Conservation (phyloP, 345 rosid genomes). For the Camelina sativa region DNA sequence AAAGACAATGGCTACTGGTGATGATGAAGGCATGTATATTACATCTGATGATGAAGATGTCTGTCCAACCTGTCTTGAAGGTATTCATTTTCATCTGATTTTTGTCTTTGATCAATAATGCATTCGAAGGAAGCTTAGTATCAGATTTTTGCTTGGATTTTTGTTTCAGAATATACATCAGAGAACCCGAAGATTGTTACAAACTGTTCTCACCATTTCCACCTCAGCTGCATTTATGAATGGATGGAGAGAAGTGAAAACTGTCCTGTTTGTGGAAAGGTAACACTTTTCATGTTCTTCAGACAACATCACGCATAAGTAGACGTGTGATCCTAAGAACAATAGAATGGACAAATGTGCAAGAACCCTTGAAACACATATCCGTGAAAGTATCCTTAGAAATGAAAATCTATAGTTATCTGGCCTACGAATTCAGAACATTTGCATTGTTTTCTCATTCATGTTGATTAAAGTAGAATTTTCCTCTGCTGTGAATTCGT, state of each 20-base stretch:
- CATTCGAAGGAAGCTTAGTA: slow-evolving; percentile 21
- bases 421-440: neutral
- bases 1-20: slow-evolving; percentile 48
- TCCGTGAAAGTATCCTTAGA: neutral
- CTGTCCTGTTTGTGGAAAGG: slow-evolving; percentile 99
- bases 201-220: slow-evolving; percentile 93
- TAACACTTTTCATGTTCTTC: slow-evolving; percentile 42
- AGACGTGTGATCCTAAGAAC: slow-evolving; percentile 2
- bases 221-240: slow-evolving; percentile 97
- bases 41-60: slow-evolving; percentile 87
- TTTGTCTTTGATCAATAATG: neutral
- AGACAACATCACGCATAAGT: neutral
- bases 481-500: neutral
- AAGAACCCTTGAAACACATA: neutral
- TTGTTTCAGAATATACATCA: slow-evolving; percentile 74
- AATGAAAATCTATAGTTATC: neutral
- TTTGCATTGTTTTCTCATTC: slow-evolving; percentile 20
- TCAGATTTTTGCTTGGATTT: neutral
- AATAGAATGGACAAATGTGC: neutral
- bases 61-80: slow-evolving; percentile 99
- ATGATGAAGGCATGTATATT: slow-evolving; percentile 55
- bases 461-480: slow-evolving; percentile 5
- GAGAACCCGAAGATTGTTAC: slow-evolving; percentile 96
- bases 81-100: slow-evolving; percentile 46
- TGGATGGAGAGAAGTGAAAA: slow-evolving; percentile 99